These are phyloP conservation scores for Avena sativa DNA, from an alignment of 176 grass and related monocot species.

Conservation along the genomic window DNA sequence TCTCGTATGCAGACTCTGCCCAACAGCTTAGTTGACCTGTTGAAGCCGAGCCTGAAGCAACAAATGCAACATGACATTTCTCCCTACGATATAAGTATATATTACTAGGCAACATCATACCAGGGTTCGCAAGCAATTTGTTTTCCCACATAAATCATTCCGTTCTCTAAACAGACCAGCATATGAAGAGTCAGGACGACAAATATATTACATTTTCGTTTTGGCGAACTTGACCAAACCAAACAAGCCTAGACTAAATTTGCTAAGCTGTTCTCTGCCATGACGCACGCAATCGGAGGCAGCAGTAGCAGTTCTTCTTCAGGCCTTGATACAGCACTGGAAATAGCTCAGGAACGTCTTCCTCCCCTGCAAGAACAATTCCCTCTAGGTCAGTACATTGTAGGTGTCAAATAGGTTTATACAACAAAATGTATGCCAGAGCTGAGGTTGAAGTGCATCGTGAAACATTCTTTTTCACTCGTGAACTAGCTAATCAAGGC, in stretches of 20 bases:
- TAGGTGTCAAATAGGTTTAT: neutral
- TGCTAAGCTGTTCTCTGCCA: constrained; percentile 28
- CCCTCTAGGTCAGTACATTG: constrained; percentile 30
- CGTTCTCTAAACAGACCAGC: constrained; percentile 22
- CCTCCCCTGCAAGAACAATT: constrained; percentile 63
- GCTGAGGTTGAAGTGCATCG: neutral
- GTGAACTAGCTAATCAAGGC: neutral
- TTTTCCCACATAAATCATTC: constrained; percentile 30
- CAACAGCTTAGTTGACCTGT: too few relatives aligned
- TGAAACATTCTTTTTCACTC: neutral
- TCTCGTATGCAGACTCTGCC: too few relatives aligned
- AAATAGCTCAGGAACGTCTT: constrained; percentile 96
- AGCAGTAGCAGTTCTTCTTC: constrained; percentile 37
- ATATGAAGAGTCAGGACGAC: constrained; percentile 4
- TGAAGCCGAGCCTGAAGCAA: too few relatives aligned
- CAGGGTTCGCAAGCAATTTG: constrained; percentile 6
- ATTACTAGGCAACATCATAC: constrained; percentile 23
- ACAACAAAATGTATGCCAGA: neutral
- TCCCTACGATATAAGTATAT: neutral
- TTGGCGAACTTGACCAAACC: constrained; percentile 38
- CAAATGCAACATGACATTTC: constrained; percentile 8
- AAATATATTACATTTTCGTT: constrained; percentile 49
- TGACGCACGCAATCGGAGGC: neutral
- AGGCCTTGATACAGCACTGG: constrained; percentile 90
- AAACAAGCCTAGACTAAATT: constrained; percentile 41